Percentiles rank a stretch among this genome's conserved stretches.
Evolutionary conservation across 768 basidiomycete genomes (phyloP).

Genomic region (Xerocomus brunneocitrinus): DNA sequence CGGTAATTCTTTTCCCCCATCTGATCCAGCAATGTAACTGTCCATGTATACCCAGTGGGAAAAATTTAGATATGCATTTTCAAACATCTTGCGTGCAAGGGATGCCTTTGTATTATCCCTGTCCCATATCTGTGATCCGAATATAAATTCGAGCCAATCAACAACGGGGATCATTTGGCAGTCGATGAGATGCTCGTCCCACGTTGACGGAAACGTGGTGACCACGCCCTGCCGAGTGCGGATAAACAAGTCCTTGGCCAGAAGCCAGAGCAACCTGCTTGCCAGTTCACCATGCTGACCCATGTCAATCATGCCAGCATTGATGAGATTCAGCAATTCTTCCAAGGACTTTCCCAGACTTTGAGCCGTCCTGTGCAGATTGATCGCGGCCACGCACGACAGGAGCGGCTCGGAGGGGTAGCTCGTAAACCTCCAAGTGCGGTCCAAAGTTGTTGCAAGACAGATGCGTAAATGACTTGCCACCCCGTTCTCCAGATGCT

Average conservation of each 20-base stretch:
- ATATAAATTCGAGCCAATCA: neutral
- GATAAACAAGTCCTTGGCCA: neutral
- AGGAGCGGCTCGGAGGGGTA: slow-evolving; percentile 16
- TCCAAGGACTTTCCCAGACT: neutral
- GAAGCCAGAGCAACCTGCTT: slow-evolving; percentile 1
- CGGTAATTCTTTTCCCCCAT: neutral
- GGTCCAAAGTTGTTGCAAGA: neutral
- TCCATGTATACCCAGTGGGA: neutral
- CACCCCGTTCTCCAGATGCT: neutral
- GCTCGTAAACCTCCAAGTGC: slow-evolving; percentile 1
- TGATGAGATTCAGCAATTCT: neutral
- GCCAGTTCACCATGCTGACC: neutral
- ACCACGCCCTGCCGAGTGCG: neutral
- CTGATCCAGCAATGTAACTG: neutral
- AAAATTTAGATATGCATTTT: neutral
- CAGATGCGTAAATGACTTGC: slow-evolving; percentile 4
- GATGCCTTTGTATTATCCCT: too few relatives aligned
- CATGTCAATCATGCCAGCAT: neutral
- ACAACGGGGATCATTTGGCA: too few relatives aligned
- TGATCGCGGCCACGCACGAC: slow-evolving; percentile 3
- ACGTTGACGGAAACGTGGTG: neutral
- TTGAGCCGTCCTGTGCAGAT: neutral
- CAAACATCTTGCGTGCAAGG: neutral
- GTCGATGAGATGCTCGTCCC: neutral
- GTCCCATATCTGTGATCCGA: neutral